These are phyloP conservation scores for Cytauxzoon felis DNA, from an alignment of 169 alveolate species.

Conservation along the genomic window DNA sequence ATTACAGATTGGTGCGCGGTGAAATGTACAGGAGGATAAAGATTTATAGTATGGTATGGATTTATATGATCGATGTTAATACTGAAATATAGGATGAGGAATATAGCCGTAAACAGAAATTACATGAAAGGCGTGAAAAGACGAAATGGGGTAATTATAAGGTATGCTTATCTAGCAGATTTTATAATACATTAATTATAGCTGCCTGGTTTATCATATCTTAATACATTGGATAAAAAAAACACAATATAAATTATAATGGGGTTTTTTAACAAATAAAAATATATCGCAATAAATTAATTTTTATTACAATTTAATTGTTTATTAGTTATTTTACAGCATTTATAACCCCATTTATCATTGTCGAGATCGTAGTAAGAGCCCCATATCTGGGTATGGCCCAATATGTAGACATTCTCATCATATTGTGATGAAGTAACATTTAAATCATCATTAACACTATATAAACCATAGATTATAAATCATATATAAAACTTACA, in stretches of 20 bases:
- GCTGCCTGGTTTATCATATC: constrained; percentile 54
- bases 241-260: not conserved
- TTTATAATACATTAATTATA: not conserved
- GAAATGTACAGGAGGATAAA: constrained; percentile 56
- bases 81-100: constrained; percentile 61
- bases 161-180: constrained; percentile 12
- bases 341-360: constrained; percentile 84
- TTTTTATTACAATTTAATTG: not conserved
- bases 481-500: not conserved
- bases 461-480: not conserved
- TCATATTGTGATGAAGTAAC: constrained; percentile 66
- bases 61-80: not conserved
- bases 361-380: constrained; percentile 75
- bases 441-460: constrained; percentile 7
- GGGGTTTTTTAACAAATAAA: not conserved
- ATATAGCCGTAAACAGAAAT: constrained; percentile 58
- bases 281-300: not conserved
- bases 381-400: constrained; percentile 85
- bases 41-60: constrained; percentile 56
- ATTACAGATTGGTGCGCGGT: constrained; percentile 49
- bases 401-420: constrained; percentile 75
- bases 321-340: constrained; percentile 68
- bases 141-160: constrained; percentile 65
- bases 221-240: constrained; percentile 14
- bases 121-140: constrained; percentile 55